Evolutionary conservation across 495 filamentous ascomycete genomes (phyloP).

Genomic region (Daldinia caldariorum): DNA sequence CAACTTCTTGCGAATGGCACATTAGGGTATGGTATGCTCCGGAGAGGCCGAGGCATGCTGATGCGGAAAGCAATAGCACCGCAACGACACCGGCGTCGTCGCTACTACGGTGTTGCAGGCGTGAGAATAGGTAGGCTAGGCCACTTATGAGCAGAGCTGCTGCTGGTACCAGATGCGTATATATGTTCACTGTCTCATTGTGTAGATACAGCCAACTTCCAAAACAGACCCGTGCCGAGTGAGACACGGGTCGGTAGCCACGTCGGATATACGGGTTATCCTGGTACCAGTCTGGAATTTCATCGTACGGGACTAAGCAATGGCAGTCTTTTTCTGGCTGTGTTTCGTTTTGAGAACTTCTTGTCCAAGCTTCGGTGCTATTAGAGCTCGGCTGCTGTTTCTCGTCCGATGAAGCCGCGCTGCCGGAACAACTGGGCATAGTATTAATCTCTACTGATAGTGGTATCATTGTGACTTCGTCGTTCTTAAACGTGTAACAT

Average conservation of each 20-base stretch:
- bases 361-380: conserved; percentile 24
- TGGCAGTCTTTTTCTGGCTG: conserved; percentile 39
- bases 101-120: conserved; percentile 48
- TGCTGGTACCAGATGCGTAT: conserved; percentile 72
- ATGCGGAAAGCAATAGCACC: conserved; percentile 53
- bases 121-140: conserved; percentile 30
- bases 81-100: conserved; percentile 52
- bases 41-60: conserved; percentile 55
- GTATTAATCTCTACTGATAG: conserved; percentile 12
- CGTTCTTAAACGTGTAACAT: background rate
- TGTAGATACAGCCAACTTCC: conserved; percentile 77
- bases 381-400: conserved; percentile 19
- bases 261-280: conserved; percentile 80
- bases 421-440: background rate
- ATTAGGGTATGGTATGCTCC: conserved; percentile 61
- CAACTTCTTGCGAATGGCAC: conserved; percentile 57
- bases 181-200: conserved; percentile 88
- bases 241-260: conserved; percentile 76
- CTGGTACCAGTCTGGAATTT: conserved; percentile 74
- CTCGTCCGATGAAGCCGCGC: conserved; percentile 19
- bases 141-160: conserved; percentile 39
- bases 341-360: conserved; percentile 36
- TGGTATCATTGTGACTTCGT: conserved; percentile 12
- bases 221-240: conserved; percentile 71
- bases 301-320: conserved; percentile 57